A percentile compares a stretch with the other conserved stretches of the same genome.
These are phyloP conservation scores for Cardamine occulta DNA, from an alignment of 345 rosid genomes.

Conservation along the genomic window DNA sequence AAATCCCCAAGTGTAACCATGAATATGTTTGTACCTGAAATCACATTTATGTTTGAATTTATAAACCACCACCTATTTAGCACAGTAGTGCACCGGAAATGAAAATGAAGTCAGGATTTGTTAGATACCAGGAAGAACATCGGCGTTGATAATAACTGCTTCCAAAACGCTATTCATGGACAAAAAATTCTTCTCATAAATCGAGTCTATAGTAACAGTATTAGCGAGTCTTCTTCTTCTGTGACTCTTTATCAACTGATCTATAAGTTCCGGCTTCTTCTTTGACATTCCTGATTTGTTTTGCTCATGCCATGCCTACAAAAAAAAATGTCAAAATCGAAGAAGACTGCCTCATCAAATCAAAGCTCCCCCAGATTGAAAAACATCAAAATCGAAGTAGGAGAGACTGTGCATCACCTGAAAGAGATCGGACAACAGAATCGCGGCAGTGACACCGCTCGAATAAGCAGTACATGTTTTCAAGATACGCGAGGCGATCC, in stretches of 20 bases:
- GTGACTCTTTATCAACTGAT: constrained; percentile 66
- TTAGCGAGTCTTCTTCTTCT: constrained; percentile 70
- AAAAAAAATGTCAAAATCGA: neutral
- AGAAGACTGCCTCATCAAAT: constrained; percentile 8
- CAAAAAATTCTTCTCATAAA: constrained; percentile 82
- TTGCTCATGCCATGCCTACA: constrained; percentile 81
- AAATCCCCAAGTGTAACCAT: constrained; percentile 91
- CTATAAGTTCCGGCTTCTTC: constrained; percentile 69
- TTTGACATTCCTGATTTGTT: constrained; percentile 56
- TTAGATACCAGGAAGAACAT: constrained; percentile 71
- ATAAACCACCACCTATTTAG: constrained; percentile 1
- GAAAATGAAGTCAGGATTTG: neutral
- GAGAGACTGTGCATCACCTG: constrained; percentile 54
- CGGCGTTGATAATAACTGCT: constrained; percentile 69
- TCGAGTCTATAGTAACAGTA: constrained; percentile 75
- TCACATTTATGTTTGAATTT: neutral
- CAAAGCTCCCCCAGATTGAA: neutral
- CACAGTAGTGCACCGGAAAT: constrained; percentile 13
- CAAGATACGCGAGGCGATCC: constrained; percentile 77
- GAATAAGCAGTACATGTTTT: constrained; percentile 83
- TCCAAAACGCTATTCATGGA: constrained; percentile 75
- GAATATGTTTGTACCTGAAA: constrained; percentile 81
- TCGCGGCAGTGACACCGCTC: constrained; percentile 90
- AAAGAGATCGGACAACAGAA: constrained; percentile 79
- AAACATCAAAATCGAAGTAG: neutral